A percentile compares a stretch with the other conserved stretches of the same genome.
phyloP scores from a whole-genome alignment of 768 basidiomycete species.

The Xerocomellus chrysenteron region DNA sequence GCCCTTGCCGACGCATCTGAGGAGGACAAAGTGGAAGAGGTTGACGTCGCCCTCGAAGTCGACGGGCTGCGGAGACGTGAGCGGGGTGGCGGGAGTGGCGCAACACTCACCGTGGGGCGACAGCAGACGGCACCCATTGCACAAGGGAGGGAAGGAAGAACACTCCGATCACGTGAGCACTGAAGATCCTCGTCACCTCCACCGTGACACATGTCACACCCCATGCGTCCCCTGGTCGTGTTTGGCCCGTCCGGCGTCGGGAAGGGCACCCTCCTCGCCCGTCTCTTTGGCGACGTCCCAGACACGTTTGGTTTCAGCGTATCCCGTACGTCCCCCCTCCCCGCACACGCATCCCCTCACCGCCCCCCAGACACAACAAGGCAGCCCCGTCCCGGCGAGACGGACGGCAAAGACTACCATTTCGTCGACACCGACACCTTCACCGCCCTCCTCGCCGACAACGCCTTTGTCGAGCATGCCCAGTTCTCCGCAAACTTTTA shows the following conservation, averaged over 20 bases:
- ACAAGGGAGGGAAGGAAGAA: slow-evolving; percentile 3
- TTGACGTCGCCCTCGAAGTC: slow-evolving; percentile 96
- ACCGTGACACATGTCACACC: neutral
- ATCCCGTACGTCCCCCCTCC: slow-evolving; percentile 55
- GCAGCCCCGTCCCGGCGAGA: slow-evolving; percentile 76
- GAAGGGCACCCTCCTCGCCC: slow-evolving; percentile 85
- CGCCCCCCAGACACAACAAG: slow-evolving; percentile 79
- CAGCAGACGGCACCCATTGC: slow-evolving; percentile 81
- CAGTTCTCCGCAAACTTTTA: slow-evolving; percentile 92
- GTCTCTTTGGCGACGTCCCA: slow-evolving; percentile 78
- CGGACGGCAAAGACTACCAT: slow-evolving; percentile 81
- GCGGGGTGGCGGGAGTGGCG: neutral
- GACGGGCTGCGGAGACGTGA: slow-evolving; percentile 60
- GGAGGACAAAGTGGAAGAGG: slow-evolving; percentile 93
- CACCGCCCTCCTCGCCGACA: slow-evolving; percentile 59
- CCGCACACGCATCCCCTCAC: neutral
- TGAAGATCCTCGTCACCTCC: neutral
- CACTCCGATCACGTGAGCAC: no score
- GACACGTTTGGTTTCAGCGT: slow-evolving; percentile 91
- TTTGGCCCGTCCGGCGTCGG: slow-evolving; percentile 94
- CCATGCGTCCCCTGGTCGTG: slow-evolving; percentile 64
- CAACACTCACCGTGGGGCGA: slow-evolving; percentile 63
- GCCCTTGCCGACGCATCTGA: slow-evolving; percentile 97
- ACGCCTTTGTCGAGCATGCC: slow-evolving; percentile 91
- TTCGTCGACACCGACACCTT: slow-evolving; percentile 78